Percentiles rank a stretch among this genome's conserved stretches.
phyloP scores from a whole-genome alignment of 2,329 filamentous ascomycete species.

The Alternaria panax region DNA sequence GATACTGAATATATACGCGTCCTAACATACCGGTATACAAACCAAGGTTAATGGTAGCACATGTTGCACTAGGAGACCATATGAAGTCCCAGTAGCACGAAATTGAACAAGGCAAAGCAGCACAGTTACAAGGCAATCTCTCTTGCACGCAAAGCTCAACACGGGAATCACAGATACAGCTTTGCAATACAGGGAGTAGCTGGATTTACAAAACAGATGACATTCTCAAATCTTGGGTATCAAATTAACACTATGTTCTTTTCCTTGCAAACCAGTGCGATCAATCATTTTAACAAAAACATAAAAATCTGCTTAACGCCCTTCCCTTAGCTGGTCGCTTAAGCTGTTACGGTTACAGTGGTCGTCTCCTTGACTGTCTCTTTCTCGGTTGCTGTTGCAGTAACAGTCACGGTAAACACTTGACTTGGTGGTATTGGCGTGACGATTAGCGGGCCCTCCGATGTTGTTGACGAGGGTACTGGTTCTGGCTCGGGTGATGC shows the following conservation, averaged over 20 bases:
- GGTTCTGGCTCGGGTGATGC: slow-evolving; percentile 9
- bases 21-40: neutral
- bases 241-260: neutral
- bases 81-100: neutral
- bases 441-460: slow-evolving; percentile 41
- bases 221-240: slow-evolving; percentile 7
- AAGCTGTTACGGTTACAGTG: slow-evolving; percentile 33
- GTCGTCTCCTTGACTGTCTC: slow-evolving; percentile 41
- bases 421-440: slow-evolving; percentile 43
- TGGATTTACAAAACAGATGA: neutral
- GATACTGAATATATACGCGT: slow-evolving; percentile 37
- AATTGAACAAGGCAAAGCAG: neutral
- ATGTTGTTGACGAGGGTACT: slow-evolving; percentile 17
- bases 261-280: neutral
- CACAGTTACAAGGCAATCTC: neutral
- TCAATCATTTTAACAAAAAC: neutral
- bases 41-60: neutral
- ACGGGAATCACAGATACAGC: neutral
- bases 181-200: neutral
- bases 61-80: neutral
- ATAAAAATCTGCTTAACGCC: neutral
- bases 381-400: slow-evolving; percentile 40
- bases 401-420: slow-evolving; percentile 46
- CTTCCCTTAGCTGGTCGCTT: neutral
- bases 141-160: neutral